Base-by-base conservation (phyloP, 2,329 filamentous ascomycete species). In the Lecanosticta acicola region DNA sequence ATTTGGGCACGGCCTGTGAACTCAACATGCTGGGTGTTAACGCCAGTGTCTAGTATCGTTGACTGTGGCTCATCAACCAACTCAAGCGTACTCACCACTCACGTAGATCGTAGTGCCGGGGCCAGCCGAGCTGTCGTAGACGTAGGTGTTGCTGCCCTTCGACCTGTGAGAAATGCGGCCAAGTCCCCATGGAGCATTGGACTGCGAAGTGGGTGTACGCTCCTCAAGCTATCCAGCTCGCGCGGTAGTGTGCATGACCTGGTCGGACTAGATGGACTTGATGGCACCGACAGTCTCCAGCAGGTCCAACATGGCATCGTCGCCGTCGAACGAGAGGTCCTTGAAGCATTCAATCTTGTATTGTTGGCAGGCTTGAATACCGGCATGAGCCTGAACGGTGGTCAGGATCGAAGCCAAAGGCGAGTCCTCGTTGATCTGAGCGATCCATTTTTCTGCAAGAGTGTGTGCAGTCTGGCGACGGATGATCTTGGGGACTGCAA, bases 181-280 rank as follows among this genome's bases (percentile, higher is more conserved):
- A 32, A 60, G 43, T 18, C 56, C 56, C 42, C 53, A 58, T 8
- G 55, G 51, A 11, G 56, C 42, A 39, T 39, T 32, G 36, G 43
- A 50, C 42, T 60, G 58, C 5, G 43, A 37, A 4, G 43, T 43
- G 13, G 52, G 41, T 29, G 53, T 48, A 34, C 48, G 49, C 32
- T 50, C 36, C 39, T 45, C 33, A 17, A 46, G 33, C 24, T 29
- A 24, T 34, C 32, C n/a, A 41, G 24, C 24, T 33, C 24, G 54
- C 14, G 43, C 62, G 47, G 58, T 60, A 32, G 63, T 58, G 40
- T 59, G 60, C 46, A 70, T 59, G 38, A 64, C 51, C 44, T 61
- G 64, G 46, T 70, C 67, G 46, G 66, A 62, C 57, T 69, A 67
- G 41, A 70, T 63, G 58, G 64, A 66, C 26, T 66, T 62, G 43